Base-by-base conservation (phyloP, 2,329 filamentous ascomycete species). In the Fusarium proliferatum region DNA sequence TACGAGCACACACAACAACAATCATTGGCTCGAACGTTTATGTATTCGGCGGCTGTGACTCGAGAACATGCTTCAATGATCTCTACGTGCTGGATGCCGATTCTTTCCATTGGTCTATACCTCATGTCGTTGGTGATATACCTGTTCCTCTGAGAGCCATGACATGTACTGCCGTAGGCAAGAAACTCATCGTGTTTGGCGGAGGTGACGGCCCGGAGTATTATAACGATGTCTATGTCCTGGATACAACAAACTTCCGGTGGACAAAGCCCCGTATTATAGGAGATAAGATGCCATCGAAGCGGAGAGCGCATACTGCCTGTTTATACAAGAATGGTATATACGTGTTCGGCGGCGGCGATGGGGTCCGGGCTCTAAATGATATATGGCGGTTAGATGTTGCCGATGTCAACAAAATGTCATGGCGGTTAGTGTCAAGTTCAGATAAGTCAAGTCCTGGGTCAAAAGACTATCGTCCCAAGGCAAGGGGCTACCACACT, bases 321-420 rank as follows among this genome's bases (percentile, higher is more conserved):
- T 93, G 91, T 74, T 82, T 93, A 26, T 92, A 93, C 82, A 91
- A 91, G 80, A 92, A 90, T 74, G 91, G 91, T 34, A 89, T 93
- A 73, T 93, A 92, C 79, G 84, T 93, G n/a, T 93, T 93, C 78
- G 91, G 91, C 36, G 91, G 91, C 53, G 91, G 91, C 45, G 91
- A 93, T 78, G 91, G 91, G 49, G 89, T 92, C n/a, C 86, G 90
- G 52, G 91, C 91, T 9, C 84, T 93, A 64, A 93, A 93, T 78
- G 91, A 93, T 76, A 90, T 93, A 26, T 93, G 91, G 91, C 85
- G 91, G n/a, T 86, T 93, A 21, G 91, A 93, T 76, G 91, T 93
- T 41, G 86, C 86, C 71, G 91, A 93, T 77, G 84, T 87, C 59
- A 87, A 82, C 80, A 92, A 91, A 82, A 91, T 92, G 90, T 89